Evolutionary conservation across 73 alveolate genomes (phyloP), one percentile per base, ranked within the genome.

Genomic region (Paramecium biaurelia): DNA sequence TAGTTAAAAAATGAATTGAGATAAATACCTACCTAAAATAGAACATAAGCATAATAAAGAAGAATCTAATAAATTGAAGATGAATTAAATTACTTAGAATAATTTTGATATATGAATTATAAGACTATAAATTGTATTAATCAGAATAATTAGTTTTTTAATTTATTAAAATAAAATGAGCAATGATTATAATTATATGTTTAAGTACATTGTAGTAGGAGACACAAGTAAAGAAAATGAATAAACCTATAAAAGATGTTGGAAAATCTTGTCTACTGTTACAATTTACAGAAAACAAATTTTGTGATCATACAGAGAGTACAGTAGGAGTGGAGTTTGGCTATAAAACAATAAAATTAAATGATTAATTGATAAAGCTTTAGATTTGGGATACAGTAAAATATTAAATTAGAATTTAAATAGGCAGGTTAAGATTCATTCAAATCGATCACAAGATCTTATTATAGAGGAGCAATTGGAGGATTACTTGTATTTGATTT

Each of bases 321-420:
- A 94, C 97, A 34, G 93, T 94, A 9, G 97, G 97, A 2, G 97
- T 94, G 21, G 97, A 94, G 38, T 94, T 92, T 57, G 97, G 97
- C 3, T 76, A 93, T 38, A 84, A 74, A 56, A 92, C 92, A 26
- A 57, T 94, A 28, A 79, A 92, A 47, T 7, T 92, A 37, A 47
- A 92, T 58, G 95, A 92, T 21, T 76, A 92, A 92, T 38, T 21
- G 57, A 82, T 94, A 37, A 94, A 94, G 79, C 70, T 94, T 7
- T 37, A 89, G 47, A 82, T 89, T 26, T 89, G 94, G 94, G 94
- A 89, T 28, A 89, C 94, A 15, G 93, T 86, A 86, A 41, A 15
- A 57, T 70, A 20, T 30, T 34, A 15, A 38, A 45, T 1, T 1
- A 42, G 30, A 28, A 57, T 85, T 15, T 18, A n/a, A 21, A 53